Percentiles rank a stretch among this genome's conserved stretches.
Evolutionary conservation across 192 early-diverging fungal genomes (phyloP).

Genomic region (Rhizoclosmatium globosum): DNA sequence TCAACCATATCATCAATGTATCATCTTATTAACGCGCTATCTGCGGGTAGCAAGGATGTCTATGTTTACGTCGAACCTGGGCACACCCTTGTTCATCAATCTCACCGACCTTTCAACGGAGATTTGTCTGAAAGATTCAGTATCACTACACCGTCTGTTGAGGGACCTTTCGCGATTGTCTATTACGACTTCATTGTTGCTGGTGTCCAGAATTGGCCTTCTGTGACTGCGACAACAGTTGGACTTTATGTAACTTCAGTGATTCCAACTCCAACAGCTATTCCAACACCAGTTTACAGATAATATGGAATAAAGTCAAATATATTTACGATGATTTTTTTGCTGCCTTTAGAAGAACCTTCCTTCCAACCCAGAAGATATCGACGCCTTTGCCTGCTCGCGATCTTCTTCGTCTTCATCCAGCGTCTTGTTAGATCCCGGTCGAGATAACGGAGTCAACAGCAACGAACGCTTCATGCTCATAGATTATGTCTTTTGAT

Average conservation of each 20-base stretch:
- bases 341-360: background rate
- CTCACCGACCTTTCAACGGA: background rate
- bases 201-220: slow-evolving; percentile 13
- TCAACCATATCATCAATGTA: background rate
- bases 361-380: slow-evolving; percentile 22
- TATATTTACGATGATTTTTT: too few species aligned
- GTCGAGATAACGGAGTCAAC: slow-evolving; percentile 31
- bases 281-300: slow-evolving; percentile 4
- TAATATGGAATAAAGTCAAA: background rate
- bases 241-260: background rate
- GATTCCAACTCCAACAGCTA: background rate
- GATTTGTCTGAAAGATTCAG: background rate
- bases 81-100: slow-evolving; percentile 13
- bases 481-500: slow-evolving; percentile 4
- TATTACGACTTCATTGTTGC: slow-evolving; percentile 16
- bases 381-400: slow-evolving; percentile 24
- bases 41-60: slow-evolving; percentile 1
- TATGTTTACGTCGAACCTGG: slow-evolving; percentile 29
- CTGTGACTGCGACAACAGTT: background rate
- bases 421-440: slow-evolving; percentile 19
- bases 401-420: slow-evolving; percentile 39
- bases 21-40: slow-evolving; percentile 18
- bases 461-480: slow-evolving; percentile 19
- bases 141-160: background rate
- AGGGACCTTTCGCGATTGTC: slow-evolving; percentile 17